A percentile compares a stretch with the other conserved stretches of the same genome.
Evolutionary conservation across 2,329 filamentous ascomycete genomes (phyloP).

Genomic region (Cercospora janseana): DNA sequence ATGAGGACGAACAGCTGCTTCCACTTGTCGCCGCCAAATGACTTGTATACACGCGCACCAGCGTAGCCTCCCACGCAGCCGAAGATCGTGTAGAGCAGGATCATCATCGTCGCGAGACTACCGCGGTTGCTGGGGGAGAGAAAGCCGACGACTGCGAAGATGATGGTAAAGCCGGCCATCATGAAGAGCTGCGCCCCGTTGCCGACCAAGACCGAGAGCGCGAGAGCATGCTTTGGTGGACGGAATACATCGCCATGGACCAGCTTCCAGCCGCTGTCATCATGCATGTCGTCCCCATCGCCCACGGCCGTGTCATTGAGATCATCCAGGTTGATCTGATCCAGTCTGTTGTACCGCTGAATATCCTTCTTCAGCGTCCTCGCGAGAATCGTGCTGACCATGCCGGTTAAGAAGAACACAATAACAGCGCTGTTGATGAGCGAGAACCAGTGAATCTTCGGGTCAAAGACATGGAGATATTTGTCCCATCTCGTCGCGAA

Average conservation of each 20-base stretch:
- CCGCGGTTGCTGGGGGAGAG: constrained; percentile 94
- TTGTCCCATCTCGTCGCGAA: constrained; percentile 99
- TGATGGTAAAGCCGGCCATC: constrained; percentile 93
- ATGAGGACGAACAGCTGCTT: constrained; percentile 90
- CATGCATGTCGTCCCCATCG: constrained; percentile 81
- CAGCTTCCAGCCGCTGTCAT: constrained; percentile 97
- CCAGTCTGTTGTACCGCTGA: constrained; percentile 90
- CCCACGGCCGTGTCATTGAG: constrained; percentile 74
- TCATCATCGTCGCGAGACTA: constrained; percentile 86
- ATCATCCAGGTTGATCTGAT: constrained; percentile 87
- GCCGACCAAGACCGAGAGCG: constrained; percentile 83
- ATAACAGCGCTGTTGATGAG: constrained; percentile 95
- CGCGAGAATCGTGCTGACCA: constrained; percentile 87
- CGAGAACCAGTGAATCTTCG: constrained; percentile 99
- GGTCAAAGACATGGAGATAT: constrained; percentile 94
- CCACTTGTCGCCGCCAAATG: constrained; percentile 88
- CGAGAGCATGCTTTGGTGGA: constrained; percentile 74
- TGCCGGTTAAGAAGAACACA: constrained; percentile 84
- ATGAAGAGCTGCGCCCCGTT: constrained; percentile 96
- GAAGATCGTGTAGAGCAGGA: constrained; percentile 89
- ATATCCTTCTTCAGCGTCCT: constrained; percentile 92
- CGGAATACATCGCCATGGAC: constrained; percentile 98
- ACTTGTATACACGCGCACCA: constrained; percentile 89
- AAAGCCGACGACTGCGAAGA: constrained; percentile 90
- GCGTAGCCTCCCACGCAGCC: constrained; percentile 90